phyloP scores from a whole-genome alignment of 2,329 filamentous ascomycete genomes.

The Grosmannia huntii region DNA sequence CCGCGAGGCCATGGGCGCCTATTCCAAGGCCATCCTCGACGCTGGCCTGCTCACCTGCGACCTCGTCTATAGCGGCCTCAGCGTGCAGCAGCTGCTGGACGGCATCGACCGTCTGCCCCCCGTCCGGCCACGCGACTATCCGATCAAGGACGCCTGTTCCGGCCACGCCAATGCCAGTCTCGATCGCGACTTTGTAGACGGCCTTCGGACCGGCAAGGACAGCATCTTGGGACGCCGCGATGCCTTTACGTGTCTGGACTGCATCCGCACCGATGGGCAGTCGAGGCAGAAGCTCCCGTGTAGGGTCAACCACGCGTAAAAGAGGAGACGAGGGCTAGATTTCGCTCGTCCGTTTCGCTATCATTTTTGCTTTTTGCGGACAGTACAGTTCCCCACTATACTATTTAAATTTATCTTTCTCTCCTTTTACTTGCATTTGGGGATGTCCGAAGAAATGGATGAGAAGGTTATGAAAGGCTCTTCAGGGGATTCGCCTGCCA shows the following conservation, averaged over 20 bases:
- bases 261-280: background rate
- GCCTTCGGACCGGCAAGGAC: background rate
- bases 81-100: background rate
- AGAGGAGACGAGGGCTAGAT: background rate
- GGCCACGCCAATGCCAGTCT: too few relatives aligned
- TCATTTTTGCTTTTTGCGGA: too few relatives aligned
- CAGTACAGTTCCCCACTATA: too few relatives aligned
- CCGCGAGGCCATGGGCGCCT: background rate
- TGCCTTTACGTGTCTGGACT: background rate
- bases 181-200: too few relatives aligned
- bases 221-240: background rate
- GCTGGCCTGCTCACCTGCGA: background rate
- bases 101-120: background rate
- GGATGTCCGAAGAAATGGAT: too few relatives aligned
- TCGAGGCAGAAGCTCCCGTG: background rate
- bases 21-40: background rate
- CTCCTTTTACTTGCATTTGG: too few relatives aligned
- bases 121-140: background rate
- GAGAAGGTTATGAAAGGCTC: too few relatives aligned
- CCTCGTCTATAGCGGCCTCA: background rate
- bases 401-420: too few relatives aligned
- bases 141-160: too few relatives aligned
- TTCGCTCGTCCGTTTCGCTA: too few relatives aligned
- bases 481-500: too few relatives aligned
- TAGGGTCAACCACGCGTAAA: background rate